Base-by-base conservation (phyloP, 2,329 filamentous ascomycete species). In the Colletotrichum orchidophilum region DNA sequence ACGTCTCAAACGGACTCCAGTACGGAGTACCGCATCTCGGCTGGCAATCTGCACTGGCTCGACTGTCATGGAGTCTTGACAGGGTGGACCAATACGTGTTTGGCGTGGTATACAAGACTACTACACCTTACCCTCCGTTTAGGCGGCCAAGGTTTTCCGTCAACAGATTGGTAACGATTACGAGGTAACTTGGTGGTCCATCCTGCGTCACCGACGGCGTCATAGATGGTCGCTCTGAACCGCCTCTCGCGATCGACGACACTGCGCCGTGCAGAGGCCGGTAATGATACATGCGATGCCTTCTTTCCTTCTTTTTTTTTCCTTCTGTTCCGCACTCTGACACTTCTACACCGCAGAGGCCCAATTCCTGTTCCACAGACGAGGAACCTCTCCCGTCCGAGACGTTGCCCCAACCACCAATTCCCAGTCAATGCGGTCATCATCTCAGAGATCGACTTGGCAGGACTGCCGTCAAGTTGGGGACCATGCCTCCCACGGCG, bases 91-190 rank as follows among this genome's bases (percentile, higher is more conserved):
- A 70, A 21, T 61, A 50, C 46, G 63, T 54, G 53, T 59, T 61
- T 65, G 54, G 61, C 55, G 21, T 33, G 39, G 35, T 52, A 70
- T 50, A 62, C 33, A 39, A 58, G 18, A 39, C 50, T 42, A 65
- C 57, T 46, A 61, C 39, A 62, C 35, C 67, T 70, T 62, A 70
- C 57, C 50, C 63, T 67, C 57, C 21, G 49, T 26, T 24, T 60
- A 35, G 24, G 15, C 49, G 50, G 39, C 57, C 50, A 21, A 50
- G 54, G 66, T 29, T 60, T 33, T 46, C 31, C 39, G 26, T 42
- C 27, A 39, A 65, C 61, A 52, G 55, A 49, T 49, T 66, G 54
- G 62, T 54, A 46, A 67, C 29, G 39, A 35, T 61, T 39, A 67
- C 50, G 50, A 53, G 29, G n/a, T n/a, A 33, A 42, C n/a, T n/a